Conservation (phyloP, 208 protist genomes). For the Strigomonas culicis region DNA sequence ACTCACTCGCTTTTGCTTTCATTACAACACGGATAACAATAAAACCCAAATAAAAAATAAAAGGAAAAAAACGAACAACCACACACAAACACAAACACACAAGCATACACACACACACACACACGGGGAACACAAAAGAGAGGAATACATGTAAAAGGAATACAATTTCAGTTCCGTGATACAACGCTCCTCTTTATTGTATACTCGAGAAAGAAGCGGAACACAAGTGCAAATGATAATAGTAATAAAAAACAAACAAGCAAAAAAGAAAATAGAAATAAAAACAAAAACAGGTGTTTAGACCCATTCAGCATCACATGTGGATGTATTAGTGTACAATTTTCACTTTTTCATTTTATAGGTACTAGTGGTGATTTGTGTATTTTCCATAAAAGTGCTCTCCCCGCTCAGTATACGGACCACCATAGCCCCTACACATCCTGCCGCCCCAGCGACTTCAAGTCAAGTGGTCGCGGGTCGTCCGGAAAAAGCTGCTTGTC, state of each 20-base stretch:
- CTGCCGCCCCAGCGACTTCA: slow-evolving; percentile 42
- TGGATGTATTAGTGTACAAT: not conserved
- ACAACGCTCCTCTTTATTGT: not conserved
- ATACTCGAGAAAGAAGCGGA: slow-evolving; percentile 14
- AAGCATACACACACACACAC: slow-evolving; percentile 5
- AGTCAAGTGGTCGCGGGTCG: slow-evolving; percentile 40
- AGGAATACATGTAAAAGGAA: not conserved
- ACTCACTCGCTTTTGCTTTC: no score
- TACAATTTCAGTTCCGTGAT: not conserved
- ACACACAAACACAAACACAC: slow-evolving; percentile 4
- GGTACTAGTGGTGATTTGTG: not conserved
- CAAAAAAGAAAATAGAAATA: slow-evolving; percentile 1
- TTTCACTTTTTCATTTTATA: not conserved
- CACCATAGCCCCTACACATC: not conserved
- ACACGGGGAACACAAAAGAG: not conserved
- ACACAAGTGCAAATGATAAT: slow-evolving; percentile 14
- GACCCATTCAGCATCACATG: no score
- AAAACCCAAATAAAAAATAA: slow-evolving; percentile 8
- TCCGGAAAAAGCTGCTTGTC: slow-evolving; percentile 62
- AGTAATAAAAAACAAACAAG: slow-evolving; percentile 20
- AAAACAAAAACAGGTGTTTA: no score
- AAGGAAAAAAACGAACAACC: slow-evolving; percentile 11
- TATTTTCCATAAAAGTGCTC: not conserved
- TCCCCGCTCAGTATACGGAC: no score
- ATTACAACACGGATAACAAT: no score